phyloP scores from a whole-genome alignment of 345 rosid genomes.

The Pseudoturritis turrita region DNA sequence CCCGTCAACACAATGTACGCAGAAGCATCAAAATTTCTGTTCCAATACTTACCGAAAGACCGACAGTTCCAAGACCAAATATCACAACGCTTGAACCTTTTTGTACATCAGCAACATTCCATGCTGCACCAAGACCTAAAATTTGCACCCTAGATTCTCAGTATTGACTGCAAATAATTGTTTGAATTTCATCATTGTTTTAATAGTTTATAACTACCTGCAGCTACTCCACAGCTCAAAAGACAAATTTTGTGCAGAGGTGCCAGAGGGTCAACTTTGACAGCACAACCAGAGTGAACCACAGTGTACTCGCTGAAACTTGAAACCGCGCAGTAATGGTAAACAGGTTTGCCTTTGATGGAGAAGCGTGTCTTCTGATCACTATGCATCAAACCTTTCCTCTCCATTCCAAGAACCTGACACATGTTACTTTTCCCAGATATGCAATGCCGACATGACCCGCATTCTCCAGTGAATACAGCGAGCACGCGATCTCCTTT shows the following conservation, averaged over 20 bases:
- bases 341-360: constrained; percentile 67
- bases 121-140: constrained; percentile 91
- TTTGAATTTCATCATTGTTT: background rate
- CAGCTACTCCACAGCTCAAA: constrained; percentile 82
- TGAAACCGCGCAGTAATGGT: constrained; percentile 87
- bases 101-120: constrained; percentile 85
- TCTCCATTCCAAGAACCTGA: constrained; percentile 79
- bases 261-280: constrained; percentile 58
- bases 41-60: constrained; percentile 71
- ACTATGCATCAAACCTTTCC: constrained; percentile 84
- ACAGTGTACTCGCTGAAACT: constrained; percentile 94
- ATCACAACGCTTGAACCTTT: constrained; percentile 76
- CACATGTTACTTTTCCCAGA: constrained; percentile 85
- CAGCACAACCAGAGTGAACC: constrained; percentile 93
- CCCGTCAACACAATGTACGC: background rate
- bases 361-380: constrained; percentile 73
- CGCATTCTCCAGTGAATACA: constrained; percentile 82
- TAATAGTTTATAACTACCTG: constrained; percentile 42
- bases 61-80: constrained; percentile 92
- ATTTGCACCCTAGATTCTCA: constrained; percentile 2
- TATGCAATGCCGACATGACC: constrained; percentile 57
- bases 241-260: constrained; percentile 84
- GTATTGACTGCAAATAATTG: background rate
- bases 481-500: constrained; percentile 89
- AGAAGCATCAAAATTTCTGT: background rate